Evolutionary conservation across 2,329 filamentous ascomycete genomes (phyloP).

Genomic region (Cryphonectria naterciae): DNA sequence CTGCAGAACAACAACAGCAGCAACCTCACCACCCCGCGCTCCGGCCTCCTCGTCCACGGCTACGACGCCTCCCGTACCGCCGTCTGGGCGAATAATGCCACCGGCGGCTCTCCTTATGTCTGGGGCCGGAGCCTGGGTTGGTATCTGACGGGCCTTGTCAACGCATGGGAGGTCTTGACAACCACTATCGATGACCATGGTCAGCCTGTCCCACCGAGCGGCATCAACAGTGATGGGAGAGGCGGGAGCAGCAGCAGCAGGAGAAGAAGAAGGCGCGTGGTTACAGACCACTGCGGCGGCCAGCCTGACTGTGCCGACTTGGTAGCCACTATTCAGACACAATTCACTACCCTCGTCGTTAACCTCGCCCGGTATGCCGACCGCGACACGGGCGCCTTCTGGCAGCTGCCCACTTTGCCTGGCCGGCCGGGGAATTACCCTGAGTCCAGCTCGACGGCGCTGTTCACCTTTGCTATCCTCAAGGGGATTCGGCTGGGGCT

Average conservation of each 20-base stretch:
- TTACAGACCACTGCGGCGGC: slow-evolving; percentile 40
- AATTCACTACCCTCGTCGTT: slow-evolving; percentile 46
- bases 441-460: slow-evolving; percentile 61
- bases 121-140: slow-evolving; percentile 60
- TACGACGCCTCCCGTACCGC: slow-evolving; percentile 55
- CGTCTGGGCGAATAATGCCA: slow-evolving; percentile 54
- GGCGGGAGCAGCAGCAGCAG: too few relatives aligned
- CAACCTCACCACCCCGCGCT: slow-evolving; percentile 31
- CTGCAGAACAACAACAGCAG: background rate
- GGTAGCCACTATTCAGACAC: slow-evolving; percentile 12
- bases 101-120: slow-evolving; percentile 55
- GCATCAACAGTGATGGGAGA: slow-evolving; percentile 30
- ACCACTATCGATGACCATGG: slow-evolving; percentile 29
- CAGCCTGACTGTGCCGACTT: slow-evolving; percentile 7
- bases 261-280: background rate
- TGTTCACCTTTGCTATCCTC: slow-evolving; percentile 59
- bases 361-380: slow-evolving; percentile 49
- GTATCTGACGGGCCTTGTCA: slow-evolving; percentile 57
- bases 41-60: slow-evolving; percentile 55
- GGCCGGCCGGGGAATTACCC: slow-evolving; percentile 60
- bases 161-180: slow-evolving; percentile 53
- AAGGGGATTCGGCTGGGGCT: slow-evolving; percentile 39
- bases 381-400: slow-evolving; percentile 55
- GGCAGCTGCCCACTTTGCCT: slow-evolving; percentile 54
- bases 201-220: background rate